phyloP scores from a whole-genome alignment of 257 asterid genomes.

The Nicotiana tomentosiformis region DNA sequence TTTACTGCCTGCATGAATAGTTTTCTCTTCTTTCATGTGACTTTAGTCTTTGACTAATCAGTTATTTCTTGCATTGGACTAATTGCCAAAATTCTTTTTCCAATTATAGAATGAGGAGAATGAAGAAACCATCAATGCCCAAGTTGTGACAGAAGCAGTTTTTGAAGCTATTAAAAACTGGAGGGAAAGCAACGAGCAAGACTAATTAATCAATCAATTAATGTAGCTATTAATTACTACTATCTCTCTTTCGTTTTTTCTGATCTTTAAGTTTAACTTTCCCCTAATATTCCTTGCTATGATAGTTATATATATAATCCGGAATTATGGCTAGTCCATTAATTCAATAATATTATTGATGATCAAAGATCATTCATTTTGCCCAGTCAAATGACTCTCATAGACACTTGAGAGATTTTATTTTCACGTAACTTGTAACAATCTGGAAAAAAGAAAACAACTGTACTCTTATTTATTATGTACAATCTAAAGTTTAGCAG shows the following conservation, averaged over 20 bases:
- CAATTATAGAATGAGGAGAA: conserved; percentile 52
- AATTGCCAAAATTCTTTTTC: neutral
- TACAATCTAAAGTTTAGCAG: neutral
- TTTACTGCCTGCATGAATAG: neutral
- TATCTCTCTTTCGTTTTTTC: neutral
- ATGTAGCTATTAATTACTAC: neutral
- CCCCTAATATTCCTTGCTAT: neutral
- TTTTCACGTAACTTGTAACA: neutral
- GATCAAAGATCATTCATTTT: conserved; percentile 15
- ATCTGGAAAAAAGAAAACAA: neutral
- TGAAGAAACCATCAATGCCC: conserved; percentile 43
- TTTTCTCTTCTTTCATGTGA: neutral
- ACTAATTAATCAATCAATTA: neutral
- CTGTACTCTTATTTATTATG: neutral
- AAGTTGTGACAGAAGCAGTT: conserved; percentile 59
- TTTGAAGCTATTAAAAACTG: conserved; percentile 66
- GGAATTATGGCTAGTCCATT: neutral
- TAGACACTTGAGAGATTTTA: neutral
- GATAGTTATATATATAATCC: neutral
- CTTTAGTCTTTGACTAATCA: neutral
- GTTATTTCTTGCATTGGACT: neutral
- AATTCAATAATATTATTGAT: neutral
- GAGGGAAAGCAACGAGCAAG: conserved; percentile 34
- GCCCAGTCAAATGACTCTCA: neutral
- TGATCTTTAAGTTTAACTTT: neutral